These are phyloP conservation scores for Arthrobotrys pseudoclavata DNA, from an alignment of 2,329 filamentous ascomycete genomes.

Conservation along the genomic window DNA sequence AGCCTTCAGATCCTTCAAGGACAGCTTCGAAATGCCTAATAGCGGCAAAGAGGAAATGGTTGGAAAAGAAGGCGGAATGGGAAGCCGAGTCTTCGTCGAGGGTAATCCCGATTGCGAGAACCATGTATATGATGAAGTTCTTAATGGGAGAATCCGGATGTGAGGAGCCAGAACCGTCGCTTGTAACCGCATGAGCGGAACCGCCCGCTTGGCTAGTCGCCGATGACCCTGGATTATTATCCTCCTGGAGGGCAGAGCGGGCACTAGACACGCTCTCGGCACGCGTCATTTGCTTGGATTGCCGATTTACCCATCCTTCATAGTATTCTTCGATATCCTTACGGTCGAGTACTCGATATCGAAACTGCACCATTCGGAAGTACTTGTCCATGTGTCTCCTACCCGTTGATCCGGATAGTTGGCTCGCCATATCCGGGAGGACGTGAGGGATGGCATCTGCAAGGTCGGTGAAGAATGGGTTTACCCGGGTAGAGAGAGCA, in stretches of 20 bases:
- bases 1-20: constrained; percentile 55
- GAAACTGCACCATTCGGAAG: constrained; percentile 59
- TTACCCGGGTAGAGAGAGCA: constrained; percentile 46
- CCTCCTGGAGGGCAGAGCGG: constrained; percentile 51
- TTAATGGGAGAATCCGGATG: constrained; percentile 58
- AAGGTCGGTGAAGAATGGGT: constrained; percentile 60
- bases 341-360: constrained; percentile 55
- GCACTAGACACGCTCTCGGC: constrained; percentile 48
- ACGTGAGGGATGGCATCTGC: constrained; percentile 59
- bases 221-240: constrained; percentile 23
- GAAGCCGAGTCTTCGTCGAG: constrained; percentile 57
- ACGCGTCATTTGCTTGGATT: constrained; percentile 52
- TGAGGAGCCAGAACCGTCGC: constrained; percentile 38
- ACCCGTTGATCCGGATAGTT: constrained; percentile 55
- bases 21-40: constrained; percentile 59
- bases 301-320: constrained; percentile 53
- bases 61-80: constrained; percentile 55
- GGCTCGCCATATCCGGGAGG: constrained; percentile 59
- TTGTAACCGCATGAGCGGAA: constrained; percentile 20
- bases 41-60: constrained; percentile 58
- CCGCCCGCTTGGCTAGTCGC: constrained; percentile 42
- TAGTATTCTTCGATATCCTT: constrained; percentile 58
- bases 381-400: constrained; percentile 60
- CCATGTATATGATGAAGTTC: constrained; percentile 61
- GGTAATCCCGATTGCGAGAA: constrained; percentile 57